Conservation (phyloP, 148 eudicot genomes). For the Salicornia ramosissima region DNA sequence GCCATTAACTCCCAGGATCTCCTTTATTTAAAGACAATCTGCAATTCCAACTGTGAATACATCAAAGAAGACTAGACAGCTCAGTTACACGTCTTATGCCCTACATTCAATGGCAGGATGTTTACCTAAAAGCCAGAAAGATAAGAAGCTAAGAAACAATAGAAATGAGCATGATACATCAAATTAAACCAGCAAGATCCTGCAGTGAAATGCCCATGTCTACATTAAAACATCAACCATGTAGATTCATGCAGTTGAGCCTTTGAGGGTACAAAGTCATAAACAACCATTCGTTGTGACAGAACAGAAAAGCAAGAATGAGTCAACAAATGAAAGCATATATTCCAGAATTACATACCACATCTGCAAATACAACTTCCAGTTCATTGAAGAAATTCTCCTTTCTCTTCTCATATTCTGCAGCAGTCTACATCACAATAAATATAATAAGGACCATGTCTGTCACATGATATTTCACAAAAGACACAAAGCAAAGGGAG, state of each 20-base stretch:
- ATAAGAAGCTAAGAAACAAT: not conserved
- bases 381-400: constrained; percentile 90
- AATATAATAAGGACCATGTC: constrained; percentile 13
- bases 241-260: not conserved
- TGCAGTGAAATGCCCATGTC: not conserved
- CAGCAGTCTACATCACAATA: constrained; percentile 54
- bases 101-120: not conserved
- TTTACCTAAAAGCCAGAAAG: not conserved
- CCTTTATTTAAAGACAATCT: not conserved
- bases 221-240: not conserved
- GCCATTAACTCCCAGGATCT: not conserved
- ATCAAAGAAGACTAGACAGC: not conserved
- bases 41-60: not conserved
- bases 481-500: not conserved
- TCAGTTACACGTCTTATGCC: not conserved
- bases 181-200: not conserved
- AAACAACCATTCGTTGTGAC: not conserved
- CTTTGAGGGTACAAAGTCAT: not conserved
- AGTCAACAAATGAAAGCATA: not conserved
- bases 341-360: constrained; percentile 47
- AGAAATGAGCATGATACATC: not conserved
- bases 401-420: constrained; percentile 65
- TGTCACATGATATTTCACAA: constrained; percentile 1
- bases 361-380: constrained; percentile 77
- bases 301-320: not conserved